phyloP scores from a whole-genome alignment of 305 asterid genomes.

The Solanum aculeatissimum region DNA sequence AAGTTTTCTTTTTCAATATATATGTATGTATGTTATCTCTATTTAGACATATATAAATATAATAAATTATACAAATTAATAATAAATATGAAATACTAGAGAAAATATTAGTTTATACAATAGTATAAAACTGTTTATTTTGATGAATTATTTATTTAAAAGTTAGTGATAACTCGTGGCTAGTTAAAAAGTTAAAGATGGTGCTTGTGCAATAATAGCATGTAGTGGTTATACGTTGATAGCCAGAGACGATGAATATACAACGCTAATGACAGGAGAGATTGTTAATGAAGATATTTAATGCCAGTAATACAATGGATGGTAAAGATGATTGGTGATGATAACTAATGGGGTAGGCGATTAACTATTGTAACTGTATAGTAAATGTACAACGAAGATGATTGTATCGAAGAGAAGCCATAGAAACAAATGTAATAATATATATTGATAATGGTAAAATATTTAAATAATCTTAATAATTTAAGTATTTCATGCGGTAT shows the following conservation, averaged over 20 bases:
- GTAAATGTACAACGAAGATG: too few species aligned
- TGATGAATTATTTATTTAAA: not conserved
- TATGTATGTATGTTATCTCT: not conserved
- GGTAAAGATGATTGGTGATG: not conserved
- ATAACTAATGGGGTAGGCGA: not conserved
- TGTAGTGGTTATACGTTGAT: not conserved
- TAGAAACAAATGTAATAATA: too few species aligned
- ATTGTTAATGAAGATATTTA: not conserved
- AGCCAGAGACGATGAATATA: not conserved
- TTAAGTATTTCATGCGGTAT: too few species aligned
- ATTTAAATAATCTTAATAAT: too few species aligned
- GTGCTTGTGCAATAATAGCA: not conserved
- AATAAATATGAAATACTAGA: not conserved
- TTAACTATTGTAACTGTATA: too few species aligned
- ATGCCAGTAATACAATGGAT: accelerated
- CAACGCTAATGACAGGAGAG: not conserved
- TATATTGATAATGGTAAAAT: too few species aligned
- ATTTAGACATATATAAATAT: not conserved
- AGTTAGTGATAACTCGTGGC: not conserved
- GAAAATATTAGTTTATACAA: not conserved
- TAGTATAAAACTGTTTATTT: not conserved
- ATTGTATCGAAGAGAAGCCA: too few species aligned
- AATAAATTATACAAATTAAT: not conserved
- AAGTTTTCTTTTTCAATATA: not conserved
- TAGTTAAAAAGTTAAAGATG: not conserved